Conservation (phyloP, 768 basidiomycete species). For the Sarcodon sp. region DNA sequence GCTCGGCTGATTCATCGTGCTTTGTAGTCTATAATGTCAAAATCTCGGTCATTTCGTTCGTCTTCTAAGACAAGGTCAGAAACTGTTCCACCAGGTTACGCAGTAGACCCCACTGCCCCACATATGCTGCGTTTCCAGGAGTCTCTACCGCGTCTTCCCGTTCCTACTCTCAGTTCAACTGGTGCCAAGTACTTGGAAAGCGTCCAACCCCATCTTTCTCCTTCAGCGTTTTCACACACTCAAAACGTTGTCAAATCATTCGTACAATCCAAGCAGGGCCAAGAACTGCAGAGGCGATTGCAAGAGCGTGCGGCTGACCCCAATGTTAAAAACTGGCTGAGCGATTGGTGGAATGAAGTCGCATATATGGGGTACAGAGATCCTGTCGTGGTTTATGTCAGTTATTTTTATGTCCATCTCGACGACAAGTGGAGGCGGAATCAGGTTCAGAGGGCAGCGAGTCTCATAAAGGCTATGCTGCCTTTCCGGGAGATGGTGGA, state of each 20-base stretch:
- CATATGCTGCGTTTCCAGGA: conserved; percentile 59
- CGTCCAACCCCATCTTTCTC: conserved; percentile 63
- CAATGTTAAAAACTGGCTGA: conserved; percentile 67
- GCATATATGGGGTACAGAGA: conserved; percentile 86
- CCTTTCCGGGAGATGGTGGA: conserved; percentile 79
- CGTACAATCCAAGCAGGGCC: conserved; percentile 50
- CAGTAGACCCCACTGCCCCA: conserved; percentile 39
- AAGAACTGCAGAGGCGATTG: conserved; percentile 67
- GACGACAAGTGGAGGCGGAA: conserved; percentile 41
- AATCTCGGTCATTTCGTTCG: conserved; percentile 17
- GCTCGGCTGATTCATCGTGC: too few relatives aligned
- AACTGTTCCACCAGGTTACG: conserved; percentile 30
- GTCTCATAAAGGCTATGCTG: conserved; percentile 73
- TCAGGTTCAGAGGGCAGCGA: conserved; percentile 66
- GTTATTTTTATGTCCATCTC: conserved; percentile 89
- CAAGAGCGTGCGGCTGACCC: conserved; percentile 58
- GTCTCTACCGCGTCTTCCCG: conserved; percentile 66
- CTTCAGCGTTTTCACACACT: conserved; percentile 47
- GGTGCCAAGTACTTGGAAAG: conserved; percentile 82
- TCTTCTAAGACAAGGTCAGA: conserved; percentile 18
- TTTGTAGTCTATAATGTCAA: conserved; percentile 5
- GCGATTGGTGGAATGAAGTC: conserved; percentile 95
- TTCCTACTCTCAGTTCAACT: conserved; percentile 76
- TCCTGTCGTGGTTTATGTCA: conserved; percentile 83
- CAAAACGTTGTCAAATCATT: conserved; percentile 52